Evolutionary conservation across 257 asterid species (phyloP).

Genomic region (Thymus quinquecostatus): DNA sequence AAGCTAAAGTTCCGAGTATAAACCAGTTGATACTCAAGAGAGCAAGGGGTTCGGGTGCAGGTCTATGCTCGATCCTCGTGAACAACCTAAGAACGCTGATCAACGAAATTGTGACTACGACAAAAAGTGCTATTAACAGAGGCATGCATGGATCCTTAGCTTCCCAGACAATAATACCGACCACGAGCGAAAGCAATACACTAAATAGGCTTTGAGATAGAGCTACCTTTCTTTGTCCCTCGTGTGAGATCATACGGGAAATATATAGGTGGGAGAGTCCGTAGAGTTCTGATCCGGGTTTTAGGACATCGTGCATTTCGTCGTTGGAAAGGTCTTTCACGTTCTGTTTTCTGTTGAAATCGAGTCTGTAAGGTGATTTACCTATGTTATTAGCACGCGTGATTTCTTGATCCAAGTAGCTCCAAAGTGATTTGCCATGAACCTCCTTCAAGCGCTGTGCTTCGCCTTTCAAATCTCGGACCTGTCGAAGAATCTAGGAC

Average conservation of each 20-base stretch:
- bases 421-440: slow-evolving; percentile 40
- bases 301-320: slow-evolving; percentile 2
- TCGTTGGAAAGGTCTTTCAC: slow-evolving; percentile 18
- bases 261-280: slow-evolving; percentile 6
- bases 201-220: slow-evolving; percentile 59
- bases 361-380: slow-evolving; percentile 16
- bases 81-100: slow-evolving; percentile 49
- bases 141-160: slow-evolving; percentile 73
- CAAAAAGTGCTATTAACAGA: slow-evolving; percentile 56
- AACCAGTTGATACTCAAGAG: slow-evolving; percentile 85
- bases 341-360: neutral
- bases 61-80: slow-evolving; percentile 44
- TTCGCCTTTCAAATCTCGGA: slow-evolving; percentile 50
- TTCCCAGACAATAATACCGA: slow-evolving; percentile 64
- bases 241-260: neutral
- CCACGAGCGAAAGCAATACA: slow-evolving; percentile 51
- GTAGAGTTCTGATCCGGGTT: neutral
- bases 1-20: slow-evolving; percentile 58
- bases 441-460: slow-evolving; percentile 47
- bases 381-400: neutral
- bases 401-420: neutral
- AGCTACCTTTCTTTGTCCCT: slow-evolving; percentile 46
- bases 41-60: slow-evolving; percentile 53
- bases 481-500: slow-evolving; percentile 31
- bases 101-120: slow-evolving; percentile 58